Evolutionary conservation across 139 green algal genomes (phyloP), one percentile per base, ranked within the genome.

Genomic region (Coccomyxa sp.): DNA sequence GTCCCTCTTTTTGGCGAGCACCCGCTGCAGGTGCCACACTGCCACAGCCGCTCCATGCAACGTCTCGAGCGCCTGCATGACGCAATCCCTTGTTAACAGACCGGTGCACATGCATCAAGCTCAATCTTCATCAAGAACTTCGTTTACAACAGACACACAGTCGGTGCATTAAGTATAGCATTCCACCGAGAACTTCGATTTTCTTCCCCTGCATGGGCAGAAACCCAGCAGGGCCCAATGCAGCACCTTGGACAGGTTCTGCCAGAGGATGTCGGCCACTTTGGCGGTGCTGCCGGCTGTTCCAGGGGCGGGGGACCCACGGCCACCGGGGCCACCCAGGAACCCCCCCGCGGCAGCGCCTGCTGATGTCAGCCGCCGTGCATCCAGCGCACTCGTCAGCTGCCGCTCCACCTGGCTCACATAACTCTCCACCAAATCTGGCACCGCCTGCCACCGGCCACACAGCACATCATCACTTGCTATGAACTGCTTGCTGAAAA

Each of bases 1-100:
- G 87, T 99, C 96, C 11, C 92, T 91, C 86, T 98, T 99, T 91
- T 98, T 98, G 25, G 88, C 88, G 74, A 98, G 83, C 76, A 99
- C 96, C 0, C 95, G 89, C 89, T 99, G 95, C 83, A 98, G 82
- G 89, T 97, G 94, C 94, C 93, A 98, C 79, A 95, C 89, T 1
- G 90, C 87, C 25, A 94, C 80, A 16, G 84, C 87, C 23, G 85
- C 80, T 16, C 60, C 32, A 30, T 91, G 83, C 79, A 98, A 77
- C 67, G 78, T n/a, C 16, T 98, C 92, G 25, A 92, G 76, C 71
- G 71, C 71, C 71, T 77, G 71, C 71, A 51, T 11, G 3, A 51
- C 38, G 38, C 38, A 51, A 51, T 51, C 38, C 38, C 38, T 51
- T 7, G 38, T 51, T 7, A 3, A 51, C 38, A 51, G 38, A 51